Evolutionary conservation across 2,329 filamentous ascomycete genomes (phyloP).

Genomic region (Beauveria bassiana): DNA sequence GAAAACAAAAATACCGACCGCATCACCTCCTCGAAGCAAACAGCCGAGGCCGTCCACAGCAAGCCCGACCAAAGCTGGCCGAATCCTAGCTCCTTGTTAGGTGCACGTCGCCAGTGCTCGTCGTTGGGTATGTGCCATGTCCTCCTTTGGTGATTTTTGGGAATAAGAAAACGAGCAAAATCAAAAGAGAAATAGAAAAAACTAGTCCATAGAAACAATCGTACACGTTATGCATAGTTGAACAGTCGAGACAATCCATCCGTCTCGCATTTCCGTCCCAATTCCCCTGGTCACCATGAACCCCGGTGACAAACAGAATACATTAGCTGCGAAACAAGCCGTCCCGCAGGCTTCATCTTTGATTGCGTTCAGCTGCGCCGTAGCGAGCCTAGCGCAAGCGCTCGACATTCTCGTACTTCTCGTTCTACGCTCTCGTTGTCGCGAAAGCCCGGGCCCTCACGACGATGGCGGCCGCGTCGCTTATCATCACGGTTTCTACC

Average conservation of each 20-base stretch:
- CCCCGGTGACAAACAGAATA: constrained; percentile 7
- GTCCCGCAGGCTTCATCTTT: not conserved
- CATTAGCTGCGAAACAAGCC: not conserved
- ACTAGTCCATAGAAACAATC: constrained; percentile 14
- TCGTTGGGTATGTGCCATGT: not conserved
- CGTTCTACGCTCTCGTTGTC: constrained; percentile 1
- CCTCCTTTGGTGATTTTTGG: constrained; percentile 6
- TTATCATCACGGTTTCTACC: constrained; percentile 23
- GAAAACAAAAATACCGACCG: constrained; percentile 11
- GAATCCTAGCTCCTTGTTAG: not conserved
- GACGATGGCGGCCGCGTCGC: constrained; percentile 8
- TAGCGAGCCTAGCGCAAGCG: not conserved
- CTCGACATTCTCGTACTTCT: constrained; percentile 2
- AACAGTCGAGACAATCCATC: constrained; percentile 12
- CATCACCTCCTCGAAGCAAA: constrained; percentile 7
- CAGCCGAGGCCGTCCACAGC: constrained; percentile 9
- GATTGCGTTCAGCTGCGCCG: not conserved
- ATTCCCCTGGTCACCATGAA: not conserved
- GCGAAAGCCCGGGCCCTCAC: not conserved
- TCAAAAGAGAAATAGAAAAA: constrained; percentile 11
- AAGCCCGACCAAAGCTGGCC: not conserved
- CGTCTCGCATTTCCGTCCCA: constrained; percentile 10
- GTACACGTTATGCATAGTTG: constrained; percentile 14
- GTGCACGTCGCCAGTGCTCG: constrained; percentile 1
- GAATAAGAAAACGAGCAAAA: constrained; percentile 13